Evolutionary conservation across 2,329 filamentous ascomycete species (phyloP), one percentile per base, ranked within the genome.

Genomic region (Arthrocladium fulminans): DNA sequence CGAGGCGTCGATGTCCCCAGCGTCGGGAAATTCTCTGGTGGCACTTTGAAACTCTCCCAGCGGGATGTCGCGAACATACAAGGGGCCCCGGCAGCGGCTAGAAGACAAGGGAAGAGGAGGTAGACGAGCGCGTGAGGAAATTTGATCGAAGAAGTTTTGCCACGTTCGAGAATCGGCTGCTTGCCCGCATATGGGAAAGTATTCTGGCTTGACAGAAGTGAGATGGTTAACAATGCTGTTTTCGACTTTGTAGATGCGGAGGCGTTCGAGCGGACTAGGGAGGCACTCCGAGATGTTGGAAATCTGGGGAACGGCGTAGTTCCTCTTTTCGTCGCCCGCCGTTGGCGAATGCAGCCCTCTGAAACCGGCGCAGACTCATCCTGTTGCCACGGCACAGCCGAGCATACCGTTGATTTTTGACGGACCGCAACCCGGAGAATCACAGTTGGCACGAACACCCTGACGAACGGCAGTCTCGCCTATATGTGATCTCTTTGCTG

Each of bases 21-120:
- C 2, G 79, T 97, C 10, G 92, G 92, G 0, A 86, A 75, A 63
- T 83, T 96, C 63, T 79, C 74, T 54, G 84, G 86, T 2, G 88
- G 88, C 0, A 86, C 86, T 61, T 66, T 97, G 69, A 84, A 75
- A 54, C 67, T 97, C 59, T 94, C 83, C 61, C 81, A 83, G 61
- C 76, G 76, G 58, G 90, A 97, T 66, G 76, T 96, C 6, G 73
- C 70, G 57, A 76, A 76, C 48, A 87, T 92, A 53, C 77, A 84
- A 59, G 80, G 81, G 24, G 47, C 52, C 15, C 25, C 19, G 3
- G 6, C 3, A 10, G 23, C 8, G 15, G 15, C 22, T 29, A 24
- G 24, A 15, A 23, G 44, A 17, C 38, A 39, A 25, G 44, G 44
- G 19, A 47, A 39, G 44, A 23, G 44, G 32, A 47, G 23, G 20